Base-by-base conservation (phyloP, 176 grass and related monocot species). In the Themeda triandra region DNA sequence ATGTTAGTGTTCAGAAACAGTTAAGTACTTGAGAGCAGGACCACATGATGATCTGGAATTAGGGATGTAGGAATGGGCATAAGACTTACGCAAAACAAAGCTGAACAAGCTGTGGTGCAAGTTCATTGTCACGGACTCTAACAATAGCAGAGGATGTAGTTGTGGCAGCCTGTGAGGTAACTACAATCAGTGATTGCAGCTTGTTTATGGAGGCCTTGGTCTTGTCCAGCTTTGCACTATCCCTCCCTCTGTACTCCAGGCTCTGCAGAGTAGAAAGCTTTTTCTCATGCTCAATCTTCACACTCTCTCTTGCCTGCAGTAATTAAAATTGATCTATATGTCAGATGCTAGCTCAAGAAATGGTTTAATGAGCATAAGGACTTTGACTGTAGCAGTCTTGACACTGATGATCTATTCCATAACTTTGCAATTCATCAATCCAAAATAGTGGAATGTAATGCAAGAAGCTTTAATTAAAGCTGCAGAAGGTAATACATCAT, bases 141-240 rank as follows among this genome's bases (percentile, higher is more conserved):
- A 88, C 86, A 54, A 99, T 99, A 56, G 97, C 93, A 19, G 92
- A 94, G 79, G 97, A 99, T 53, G 97, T 99, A 23, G 97, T 92
- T 11, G 93, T 96, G 72, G 92, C 97, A 65, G 97, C 97, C 77
- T 99, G 91, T 6, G 97, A 99, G 39, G 89, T 94, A 49, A 99
- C 97, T 14, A 96, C 75, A 23, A 99, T 99, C 62, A 99, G 71
- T 1, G 97, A 99, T 77, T 99, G 97, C 53, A 99, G 86, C 88
- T 92, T 99, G 83, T 99, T 99, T 89, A 99, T 91, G 40, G 97
- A 87, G 15, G 88, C 92, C 79, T 99, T 99, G 84, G 97, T 94
- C 85, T 96, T 99, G 79, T 96, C 93, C 81, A 99, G 88, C 83
- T 94, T 99, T 8, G 86, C 88, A 86, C 92, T 92, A 48, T 96